Conservation (phyloP, 805 yeast species). For the Candida easanensis region DNA sequence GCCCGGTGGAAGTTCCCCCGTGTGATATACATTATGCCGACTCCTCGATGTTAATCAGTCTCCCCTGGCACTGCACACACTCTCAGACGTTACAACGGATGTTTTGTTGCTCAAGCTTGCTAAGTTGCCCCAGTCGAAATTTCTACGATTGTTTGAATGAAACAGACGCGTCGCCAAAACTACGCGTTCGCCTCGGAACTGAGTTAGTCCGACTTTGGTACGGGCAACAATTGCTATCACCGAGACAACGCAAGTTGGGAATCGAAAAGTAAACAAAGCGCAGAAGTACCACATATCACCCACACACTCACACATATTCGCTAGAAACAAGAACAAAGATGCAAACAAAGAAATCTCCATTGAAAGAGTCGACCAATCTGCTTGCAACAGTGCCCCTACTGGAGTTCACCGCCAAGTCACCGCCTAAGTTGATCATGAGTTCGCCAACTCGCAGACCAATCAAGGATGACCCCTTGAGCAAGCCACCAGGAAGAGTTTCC, state of each 20-base stretch:
- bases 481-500: constrained; percentile 26
- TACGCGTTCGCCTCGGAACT: background rate
- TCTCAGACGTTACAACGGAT: too few species aligned
- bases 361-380: constrained; percentile 12
- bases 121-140: too few species aligned
- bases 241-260: background rate
- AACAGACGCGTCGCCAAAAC: background rate
- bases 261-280: background rate
- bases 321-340: background rate
- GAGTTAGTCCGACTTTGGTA: background rate
- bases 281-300: background rate
- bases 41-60: background rate
- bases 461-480: constrained; percentile 11
- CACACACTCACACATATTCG: background rate
- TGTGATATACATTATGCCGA: constrained; percentile 60
- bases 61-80: too few species aligned
- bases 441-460: background rate
- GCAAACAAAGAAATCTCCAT: constrained; percentile 2
- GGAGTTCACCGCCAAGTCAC: constrained; percentile 17
- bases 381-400: constrained; percentile 13
- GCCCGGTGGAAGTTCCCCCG: constrained; percentile 66
- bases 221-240: background rate
- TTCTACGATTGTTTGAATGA: background rate
- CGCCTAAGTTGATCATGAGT: constrained; percentile 10
- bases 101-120: too few species aligned